phyloP scores from a whole-genome alignment of 192 early-diverging fungal species.

The Coemansia sp. region DNA sequence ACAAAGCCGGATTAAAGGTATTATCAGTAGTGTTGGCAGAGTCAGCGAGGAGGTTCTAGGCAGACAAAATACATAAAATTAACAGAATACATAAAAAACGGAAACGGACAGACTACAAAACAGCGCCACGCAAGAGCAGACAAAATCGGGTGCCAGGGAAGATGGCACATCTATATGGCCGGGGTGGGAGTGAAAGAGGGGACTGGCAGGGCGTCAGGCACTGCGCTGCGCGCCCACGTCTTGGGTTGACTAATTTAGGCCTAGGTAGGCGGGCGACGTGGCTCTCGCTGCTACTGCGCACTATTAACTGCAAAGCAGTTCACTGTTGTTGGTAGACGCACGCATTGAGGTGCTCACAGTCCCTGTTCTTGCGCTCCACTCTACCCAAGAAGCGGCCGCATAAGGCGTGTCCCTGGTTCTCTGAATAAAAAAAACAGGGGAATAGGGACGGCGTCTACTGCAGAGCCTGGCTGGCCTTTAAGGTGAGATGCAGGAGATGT shows the following conservation, averaged over 20 bases:
- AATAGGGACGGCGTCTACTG: neutral
- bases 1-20: neutral
- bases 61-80: conserved; percentile 20
- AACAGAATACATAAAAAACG: conserved; percentile 7
- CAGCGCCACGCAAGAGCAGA: conserved; percentile 1
- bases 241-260: neutral
- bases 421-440: neutral
- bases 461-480: neutral
- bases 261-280: neutral
- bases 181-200: neutral
- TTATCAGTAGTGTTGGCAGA: neutral
- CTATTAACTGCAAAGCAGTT: conserved; percentile 14
- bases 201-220: neutral
- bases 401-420: neutral
- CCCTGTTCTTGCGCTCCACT: neutral
- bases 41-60: conserved; percentile 4
- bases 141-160: conserved; percentile 3
- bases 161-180: conserved; percentile 13
- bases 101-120: conserved; percentile 14
- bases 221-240: neutral
- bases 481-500: neutral
- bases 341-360: neutral
- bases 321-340: neutral
- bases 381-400: neutral
- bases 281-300: conserved; percentile 3